Evolutionary conservation across 345 rosid species (phyloP).

Genomic region (Pistacia integerrima): DNA sequence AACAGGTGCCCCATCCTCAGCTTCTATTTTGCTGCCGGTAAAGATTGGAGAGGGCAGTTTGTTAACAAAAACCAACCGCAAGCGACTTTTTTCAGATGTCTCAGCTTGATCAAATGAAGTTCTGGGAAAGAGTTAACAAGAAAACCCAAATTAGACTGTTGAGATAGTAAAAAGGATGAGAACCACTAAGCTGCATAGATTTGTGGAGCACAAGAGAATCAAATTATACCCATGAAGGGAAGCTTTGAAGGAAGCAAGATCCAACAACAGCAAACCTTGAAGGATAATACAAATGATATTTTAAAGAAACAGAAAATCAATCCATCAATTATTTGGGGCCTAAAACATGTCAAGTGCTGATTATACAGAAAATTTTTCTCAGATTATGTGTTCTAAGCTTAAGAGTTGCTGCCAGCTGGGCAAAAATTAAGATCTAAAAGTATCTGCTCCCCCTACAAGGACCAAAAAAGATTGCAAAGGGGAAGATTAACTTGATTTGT

Average conservation of each 20-base stretch:
- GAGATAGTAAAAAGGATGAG: neutral
- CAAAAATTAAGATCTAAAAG: neutral
- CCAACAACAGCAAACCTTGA: neutral
- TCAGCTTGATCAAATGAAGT: conserved; percentile 28
- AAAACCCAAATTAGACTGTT: conserved; percentile 3
- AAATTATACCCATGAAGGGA: no score
- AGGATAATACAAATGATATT: no score
- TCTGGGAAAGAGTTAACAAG: conserved; percentile 18
- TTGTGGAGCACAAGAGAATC: neutral
- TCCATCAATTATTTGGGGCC: no score
- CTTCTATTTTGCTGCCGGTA: conserved; percentile 56
- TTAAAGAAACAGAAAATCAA: no score
- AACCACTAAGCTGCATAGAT: neutral
- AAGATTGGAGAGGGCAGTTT: conserved; percentile 44
- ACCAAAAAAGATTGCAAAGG: no score
- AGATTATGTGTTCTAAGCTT: neutral
- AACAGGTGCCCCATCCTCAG: conserved; percentile 47
- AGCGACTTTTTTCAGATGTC: conserved; percentile 34
- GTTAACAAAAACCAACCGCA: conserved; percentile 47
- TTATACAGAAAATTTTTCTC: neutral
- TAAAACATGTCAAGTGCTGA: neutral
- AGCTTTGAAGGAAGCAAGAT: no score
- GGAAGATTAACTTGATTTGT: no score
- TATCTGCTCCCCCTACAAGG: neutral
- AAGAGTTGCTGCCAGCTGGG: no score